Base-by-base conservation (phyloP, 2,329 filamentous ascomycete genomes). In the Paecilomyces fulvus region DNA sequence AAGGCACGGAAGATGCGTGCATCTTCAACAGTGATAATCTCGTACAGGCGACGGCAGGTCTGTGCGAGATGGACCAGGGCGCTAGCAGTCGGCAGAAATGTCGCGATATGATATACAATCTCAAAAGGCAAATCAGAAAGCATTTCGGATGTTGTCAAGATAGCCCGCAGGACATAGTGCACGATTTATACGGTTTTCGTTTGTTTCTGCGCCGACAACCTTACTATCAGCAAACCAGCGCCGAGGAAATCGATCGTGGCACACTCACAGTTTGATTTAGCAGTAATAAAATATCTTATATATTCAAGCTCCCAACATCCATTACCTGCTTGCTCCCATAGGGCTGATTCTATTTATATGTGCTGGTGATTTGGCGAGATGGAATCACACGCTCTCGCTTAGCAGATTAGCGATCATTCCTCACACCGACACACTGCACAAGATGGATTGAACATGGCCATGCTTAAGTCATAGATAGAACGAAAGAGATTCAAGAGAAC, bases 1-100 rank as follows among this genome's bases (percentile, higher is more conserved):
- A 83, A 83, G 1, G 70, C 71, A 50, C 69, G 70, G 52, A 75
- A 75, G 10, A 76, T 70, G 30, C 75, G 72, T 69, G 78, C 81
- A 50, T 80, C 75, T 55, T 79, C 73, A 48, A 74, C 72, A 5
- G 74, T 67, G 33, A 81, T 67, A 55, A 79, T 75, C 8, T 66
- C 60, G 61, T 80, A 66, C 10, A 83, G 67, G 37, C 67, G 70
- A 52, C 67, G 76, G 61, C 74, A 80, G 14, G 77, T 78, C 37
- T 70, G 70, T 2, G 76, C 71, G 17, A 84, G 68, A 57, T 69
- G 65, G 12, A 71, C 63, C 43, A 83, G 61, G 21, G 73, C 70
- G 54, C 70, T 74, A 4, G 76, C 75, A 11, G 75, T 75, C 1
- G 78, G 75, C 7, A 83, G 68, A 64, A 71, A 66, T 53, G 61